Evolutionary conservation across 305 asterid species (phyloP).

Genomic region (Fraxinus sp.): DNA sequence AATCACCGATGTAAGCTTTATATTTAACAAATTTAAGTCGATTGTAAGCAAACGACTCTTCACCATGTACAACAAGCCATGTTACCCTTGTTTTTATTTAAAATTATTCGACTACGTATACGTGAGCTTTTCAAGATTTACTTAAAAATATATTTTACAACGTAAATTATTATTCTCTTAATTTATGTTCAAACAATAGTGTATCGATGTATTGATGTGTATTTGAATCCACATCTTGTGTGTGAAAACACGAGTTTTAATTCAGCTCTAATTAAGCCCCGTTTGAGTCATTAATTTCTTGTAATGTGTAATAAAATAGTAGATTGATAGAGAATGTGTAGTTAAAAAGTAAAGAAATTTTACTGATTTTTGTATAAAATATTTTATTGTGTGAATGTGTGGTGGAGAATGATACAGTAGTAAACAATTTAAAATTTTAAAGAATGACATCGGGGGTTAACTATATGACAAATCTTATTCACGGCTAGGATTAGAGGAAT

Average conservation of each 20-base stretch:
- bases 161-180: background rate
- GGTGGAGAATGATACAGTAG: no score
- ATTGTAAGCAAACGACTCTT: background rate
- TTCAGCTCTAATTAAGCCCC: no score
- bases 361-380: no score
- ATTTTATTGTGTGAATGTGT: no score
- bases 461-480: no score
- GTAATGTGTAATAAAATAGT: no score
- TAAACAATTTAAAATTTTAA: no score
- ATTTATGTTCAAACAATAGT: background rate
- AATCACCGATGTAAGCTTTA: background rate
- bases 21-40: background rate
- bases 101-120: background rate
- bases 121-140: background rate
- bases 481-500: no score
- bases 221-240: background rate
- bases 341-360: no score
- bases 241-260: background rate
- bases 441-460: no score
- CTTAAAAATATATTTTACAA: background rate
- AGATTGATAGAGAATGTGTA: no score
- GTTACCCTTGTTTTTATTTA: background rate
- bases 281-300: no score
- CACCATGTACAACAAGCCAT: background rate
- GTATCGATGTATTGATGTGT: background rate